Percentiles rank a stretch among this genome's conserved stretches.
Conservation (phyloP, 768 basidiomycete species). For the Rhodotorula diobovata region DNA sequence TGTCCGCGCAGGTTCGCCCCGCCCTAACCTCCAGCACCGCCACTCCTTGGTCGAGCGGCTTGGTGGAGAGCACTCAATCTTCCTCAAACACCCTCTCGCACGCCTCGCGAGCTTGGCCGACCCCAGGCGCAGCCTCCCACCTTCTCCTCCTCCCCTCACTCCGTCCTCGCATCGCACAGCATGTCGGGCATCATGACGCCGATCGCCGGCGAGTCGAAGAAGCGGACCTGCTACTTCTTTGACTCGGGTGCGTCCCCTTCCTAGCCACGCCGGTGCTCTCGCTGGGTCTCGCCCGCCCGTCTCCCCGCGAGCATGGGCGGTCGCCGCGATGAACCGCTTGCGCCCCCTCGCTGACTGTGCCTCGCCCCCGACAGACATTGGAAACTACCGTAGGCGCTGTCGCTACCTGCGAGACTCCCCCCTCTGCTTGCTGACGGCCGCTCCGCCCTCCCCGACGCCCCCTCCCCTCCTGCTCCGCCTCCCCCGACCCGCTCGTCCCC, state of each 20-base stretch:
- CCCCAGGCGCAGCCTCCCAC: too few relatives aligned
- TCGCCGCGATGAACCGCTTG: not conserved
- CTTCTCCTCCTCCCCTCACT: not conserved
- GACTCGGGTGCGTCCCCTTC: slow-evolving; percentile 60
- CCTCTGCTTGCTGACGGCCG: slow-evolving; percentile 53
- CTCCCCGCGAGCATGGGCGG: not conserved
- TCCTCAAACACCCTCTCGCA: too few relatives aligned
- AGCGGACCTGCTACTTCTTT: slow-evolving; percentile 89
- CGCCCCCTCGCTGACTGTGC: not conserved
- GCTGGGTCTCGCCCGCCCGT: not conserved
- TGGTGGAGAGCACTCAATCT: too few relatives aligned
- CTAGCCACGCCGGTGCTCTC: too few relatives aligned
- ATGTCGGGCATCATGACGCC: slow-evolving; percentile 35
- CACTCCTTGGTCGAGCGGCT: too few relatives aligned
- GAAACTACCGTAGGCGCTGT: slow-evolving; percentile 68
- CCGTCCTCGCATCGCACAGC: not conserved
- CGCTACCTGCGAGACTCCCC: not conserved
- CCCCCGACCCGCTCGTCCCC: too few relatives aligned
- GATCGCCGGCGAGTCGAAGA: slow-evolving; percentile 31
- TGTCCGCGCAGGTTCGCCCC: too few relatives aligned
- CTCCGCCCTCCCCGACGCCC: slow-evolving; percentile 52
- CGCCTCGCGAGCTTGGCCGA: too few relatives aligned
- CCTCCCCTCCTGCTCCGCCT: not conserved
- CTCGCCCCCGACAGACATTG: slow-evolving; percentile 58
- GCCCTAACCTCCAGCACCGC: too few relatives aligned